Evolutionary conservation across 306 rosid genomes (phyloP).

Genomic region (Cicer pinnatifidum): DNA sequence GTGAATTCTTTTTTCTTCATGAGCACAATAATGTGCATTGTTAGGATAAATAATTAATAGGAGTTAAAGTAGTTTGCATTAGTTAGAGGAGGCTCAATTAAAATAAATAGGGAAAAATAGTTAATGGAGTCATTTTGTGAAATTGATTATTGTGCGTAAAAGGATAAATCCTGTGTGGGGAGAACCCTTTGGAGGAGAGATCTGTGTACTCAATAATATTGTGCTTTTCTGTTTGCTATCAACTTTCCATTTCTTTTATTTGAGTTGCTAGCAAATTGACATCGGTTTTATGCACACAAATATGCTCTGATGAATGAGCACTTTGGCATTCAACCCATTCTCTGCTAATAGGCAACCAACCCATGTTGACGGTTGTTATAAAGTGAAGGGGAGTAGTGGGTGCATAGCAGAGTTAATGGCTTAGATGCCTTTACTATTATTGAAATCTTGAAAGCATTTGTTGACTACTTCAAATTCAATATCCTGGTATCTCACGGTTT

Average conservation of each 20-base stretch:
- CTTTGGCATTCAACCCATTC: conserved; percentile 21
- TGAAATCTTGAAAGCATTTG: conserved; percentile 7
- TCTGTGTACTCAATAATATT: neutral
- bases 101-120: conserved; percentile 7
- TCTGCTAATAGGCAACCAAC: conserved; percentile 34
- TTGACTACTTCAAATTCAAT: conserved; percentile 32
- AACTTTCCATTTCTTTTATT: conserved; percentile 3
- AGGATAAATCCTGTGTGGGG: conserved; percentile 3
- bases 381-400: conserved; percentile 32
- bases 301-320: neutral
- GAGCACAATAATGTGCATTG: neutral
- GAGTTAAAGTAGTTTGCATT: conserved; percentile 3
- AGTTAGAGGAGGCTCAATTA: conserved; percentile 15
- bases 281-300: conserved; percentile 8
- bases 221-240: neutral
- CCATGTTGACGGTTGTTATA: conserved; percentile 17
- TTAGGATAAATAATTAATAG: neutral
- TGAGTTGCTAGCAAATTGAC: conserved; percentile 1
- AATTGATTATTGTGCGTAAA: neutral
- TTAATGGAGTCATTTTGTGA: conserved; percentile 7
- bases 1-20: neutral
- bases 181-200: neutral
- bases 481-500: conserved; percentile 17
- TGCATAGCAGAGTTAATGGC: conserved; percentile 9
- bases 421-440: conserved; percentile 23